These are phyloP conservation scores for Coniferiporia sulphurascens DNA, from an alignment of 1,284 basidiomycete genomes.

Conservation along the genomic window DNA sequence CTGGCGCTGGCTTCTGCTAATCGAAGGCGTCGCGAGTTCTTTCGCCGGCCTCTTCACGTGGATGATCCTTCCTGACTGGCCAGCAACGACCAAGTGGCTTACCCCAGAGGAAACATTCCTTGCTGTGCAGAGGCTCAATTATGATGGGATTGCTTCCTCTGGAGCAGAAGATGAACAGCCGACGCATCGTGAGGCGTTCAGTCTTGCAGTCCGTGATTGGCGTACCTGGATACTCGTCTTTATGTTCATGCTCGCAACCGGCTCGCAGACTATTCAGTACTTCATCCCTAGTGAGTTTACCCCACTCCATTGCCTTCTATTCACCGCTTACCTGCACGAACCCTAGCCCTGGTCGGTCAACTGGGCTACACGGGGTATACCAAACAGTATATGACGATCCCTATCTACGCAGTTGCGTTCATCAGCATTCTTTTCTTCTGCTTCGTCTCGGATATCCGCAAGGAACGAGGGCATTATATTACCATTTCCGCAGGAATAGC, in stretches of 20 bases:
- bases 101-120: constrained; percentile 34
- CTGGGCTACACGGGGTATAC: constrained; percentile 34
- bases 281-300: constrained; percentile 31
- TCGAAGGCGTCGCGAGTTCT: constrained; percentile 52
- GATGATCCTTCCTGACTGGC: constrained; percentile 33
- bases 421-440: constrained; percentile 31
- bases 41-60: constrained; percentile 42
- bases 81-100: constrained; percentile 35
- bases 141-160: constrained; percentile 28
- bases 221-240: constrained; percentile 31
- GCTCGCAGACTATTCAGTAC: constrained; percentile 40
- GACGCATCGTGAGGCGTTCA: constrained; percentile 32
- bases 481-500: constrained; percentile 27
- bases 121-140: constrained; percentile 34
- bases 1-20: constrained; percentile 55
- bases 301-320: neutral
- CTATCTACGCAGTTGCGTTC: constrained; percentile 35
- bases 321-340: constrained; percentile 21
- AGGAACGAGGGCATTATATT: constrained; percentile 35
- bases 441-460: constrained; percentile 29
- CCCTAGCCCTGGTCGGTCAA: constrained; percentile 25
- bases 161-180: constrained; percentile 25
- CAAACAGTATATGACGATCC: constrained; percentile 42
- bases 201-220: constrained; percentile 32
- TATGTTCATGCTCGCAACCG: constrained; percentile 34